A percentile compares a stretch with the other conserved stretches of the same genome.
phyloP scores from a whole-genome alignment of 1,284 basidiomycete genomes.

The Coniophora puteana region DNA sequence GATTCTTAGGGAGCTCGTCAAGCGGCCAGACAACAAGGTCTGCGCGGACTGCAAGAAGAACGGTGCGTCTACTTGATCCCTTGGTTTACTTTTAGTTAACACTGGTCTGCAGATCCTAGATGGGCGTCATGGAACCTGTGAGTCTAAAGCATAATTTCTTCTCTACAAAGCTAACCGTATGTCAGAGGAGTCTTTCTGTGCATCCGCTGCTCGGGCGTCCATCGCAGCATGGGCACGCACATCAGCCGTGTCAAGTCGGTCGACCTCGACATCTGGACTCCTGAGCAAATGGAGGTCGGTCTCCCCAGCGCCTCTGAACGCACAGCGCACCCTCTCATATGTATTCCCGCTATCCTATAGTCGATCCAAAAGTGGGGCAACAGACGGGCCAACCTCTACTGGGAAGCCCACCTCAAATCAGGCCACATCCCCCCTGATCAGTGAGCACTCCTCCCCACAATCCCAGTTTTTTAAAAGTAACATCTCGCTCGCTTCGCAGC shows the following conservation, averaged over 20 bases:
- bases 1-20: slow-evolving; percentile 81
- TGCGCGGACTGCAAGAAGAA: slow-evolving; percentile 95
- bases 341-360: slow-evolving; percentile 33
- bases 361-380: slow-evolving; percentile 96
- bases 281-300: slow-evolving; percentile 93
- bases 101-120: slow-evolving; percentile 71
- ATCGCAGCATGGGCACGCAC: slow-evolving; percentile 98
- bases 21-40: slow-evolving; percentile 87
- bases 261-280: slow-evolving; percentile 97
- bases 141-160: slow-evolving; percentile 23
- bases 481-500: slow-evolving; percentile 38
- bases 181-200: slow-evolving; percentile 87
- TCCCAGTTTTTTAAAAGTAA: slow-evolving; percentile 2
- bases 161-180: slow-evolving; percentile 1
- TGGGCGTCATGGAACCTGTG: slow-evolving; percentile 99
- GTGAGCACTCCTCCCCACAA: slow-evolving; percentile 35
- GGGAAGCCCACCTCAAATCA: slow-evolving; percentile 93
- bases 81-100: too few species aligned
- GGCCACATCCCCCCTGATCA: slow-evolving; percentile 96
- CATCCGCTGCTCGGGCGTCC: slow-evolving; percentile 97
- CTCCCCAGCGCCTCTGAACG: slow-evolving; percentile 3
- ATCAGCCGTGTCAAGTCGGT: slow-evolving; percentile 97
- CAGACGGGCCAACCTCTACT: slow-evolving; percentile 87
- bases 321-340: neutral
- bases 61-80: slow-evolving; percentile 51